Conservation (phyloP, 2,329 filamentous ascomycete species). For the Pseudogymnoascus sp. region DNA sequence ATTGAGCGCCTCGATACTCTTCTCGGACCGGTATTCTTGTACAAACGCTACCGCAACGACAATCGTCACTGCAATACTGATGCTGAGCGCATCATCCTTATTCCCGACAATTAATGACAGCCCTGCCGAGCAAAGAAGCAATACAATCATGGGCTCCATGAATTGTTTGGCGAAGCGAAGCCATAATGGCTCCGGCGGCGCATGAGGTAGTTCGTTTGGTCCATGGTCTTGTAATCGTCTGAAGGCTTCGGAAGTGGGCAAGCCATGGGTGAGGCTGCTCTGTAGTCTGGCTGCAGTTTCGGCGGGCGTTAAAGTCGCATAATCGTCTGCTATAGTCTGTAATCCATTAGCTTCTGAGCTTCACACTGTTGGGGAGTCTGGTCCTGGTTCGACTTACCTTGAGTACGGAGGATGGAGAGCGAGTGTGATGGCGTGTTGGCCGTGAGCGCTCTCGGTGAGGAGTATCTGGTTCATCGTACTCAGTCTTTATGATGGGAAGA, state of each 20-base stretch:
- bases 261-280: constrained; percentile 75
- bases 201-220: constrained; percentile 88
- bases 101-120: constrained; percentile 90
- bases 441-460: constrained; percentile 19
- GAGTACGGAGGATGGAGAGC: constrained; percentile 26
- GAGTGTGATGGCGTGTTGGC: constrained; percentile 22
- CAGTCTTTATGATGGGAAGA: constrained; percentile 19
- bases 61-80: constrained; percentile 91
- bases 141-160: constrained; percentile 85
- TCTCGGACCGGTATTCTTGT: constrained; percentile 95
- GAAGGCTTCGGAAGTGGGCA: constrained; percentile 73
- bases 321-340: constrained; percentile 45
- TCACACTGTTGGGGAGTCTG: not conserved
- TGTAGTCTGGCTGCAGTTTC: constrained; percentile 70
- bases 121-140: constrained; percentile 81
- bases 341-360: not conserved
- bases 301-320: constrained; percentile 60
- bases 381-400: constrained; percentile 20
- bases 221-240: constrained; percentile 73
- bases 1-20: constrained; percentile 90
- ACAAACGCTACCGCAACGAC: constrained; percentile 94
- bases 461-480: constrained; percentile 20
- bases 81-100: constrained; percentile 89
- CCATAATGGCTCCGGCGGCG: constrained; percentile 90
- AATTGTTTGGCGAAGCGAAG: constrained; percentile 94